Percentiles rank a stretch among this genome's conserved stretches.
Evolutionary conservation across 2,329 filamentous ascomycete species (phyloP).

Genomic region (Apiospora marii): DNA sequence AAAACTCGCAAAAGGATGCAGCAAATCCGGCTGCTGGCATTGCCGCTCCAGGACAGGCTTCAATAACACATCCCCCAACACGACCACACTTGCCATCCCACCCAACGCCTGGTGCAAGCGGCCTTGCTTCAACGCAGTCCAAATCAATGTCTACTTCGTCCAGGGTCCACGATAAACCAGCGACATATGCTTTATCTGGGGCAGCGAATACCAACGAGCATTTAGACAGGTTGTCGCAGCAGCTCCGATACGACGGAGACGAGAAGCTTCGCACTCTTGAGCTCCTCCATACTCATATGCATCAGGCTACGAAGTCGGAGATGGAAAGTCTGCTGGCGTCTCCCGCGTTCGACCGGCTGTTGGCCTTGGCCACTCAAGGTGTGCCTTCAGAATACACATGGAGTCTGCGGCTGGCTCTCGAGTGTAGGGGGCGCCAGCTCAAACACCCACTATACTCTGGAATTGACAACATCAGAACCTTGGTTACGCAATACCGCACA

Average conservation of each 20-base stretch:
- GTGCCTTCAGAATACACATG: conserved; percentile 44
- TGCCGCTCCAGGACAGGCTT: background rate
- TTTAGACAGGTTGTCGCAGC: background rate
- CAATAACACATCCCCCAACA: conserved; percentile 18
- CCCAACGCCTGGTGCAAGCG: conserved; percentile 17
- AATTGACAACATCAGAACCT: conserved; percentile 35
- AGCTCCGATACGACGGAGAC: conserved; percentile 30
- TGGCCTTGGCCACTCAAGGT: conserved; percentile 36
- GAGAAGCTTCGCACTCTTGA: conserved; percentile 38
- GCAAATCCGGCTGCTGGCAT: background rate
- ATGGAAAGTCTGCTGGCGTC: background rate
- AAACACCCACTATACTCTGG: conserved; percentile 28
- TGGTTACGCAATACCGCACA: conserved; percentile 26
- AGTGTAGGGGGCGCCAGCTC: conserved; percentile 34
- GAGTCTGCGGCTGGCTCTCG: conserved; percentile 43
- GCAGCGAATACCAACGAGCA: background rate
- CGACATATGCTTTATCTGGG: background rate
- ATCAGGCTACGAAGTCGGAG: conserved; percentile 28
- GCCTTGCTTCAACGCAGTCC: conserved; percentile 8
- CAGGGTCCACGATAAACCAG: background rate
- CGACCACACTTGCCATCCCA: conserved; percentile 22
- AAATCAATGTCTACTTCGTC: conserved; percentile 14
- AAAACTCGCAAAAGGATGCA: conserved; percentile 21
- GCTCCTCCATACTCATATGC: conserved; percentile 36
- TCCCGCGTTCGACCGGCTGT: conserved; percentile 35